Evolutionary conservation across 2,329 filamentous ascomycete genomes (phyloP).

Genomic region (Xylariaceae sp.): DNA sequence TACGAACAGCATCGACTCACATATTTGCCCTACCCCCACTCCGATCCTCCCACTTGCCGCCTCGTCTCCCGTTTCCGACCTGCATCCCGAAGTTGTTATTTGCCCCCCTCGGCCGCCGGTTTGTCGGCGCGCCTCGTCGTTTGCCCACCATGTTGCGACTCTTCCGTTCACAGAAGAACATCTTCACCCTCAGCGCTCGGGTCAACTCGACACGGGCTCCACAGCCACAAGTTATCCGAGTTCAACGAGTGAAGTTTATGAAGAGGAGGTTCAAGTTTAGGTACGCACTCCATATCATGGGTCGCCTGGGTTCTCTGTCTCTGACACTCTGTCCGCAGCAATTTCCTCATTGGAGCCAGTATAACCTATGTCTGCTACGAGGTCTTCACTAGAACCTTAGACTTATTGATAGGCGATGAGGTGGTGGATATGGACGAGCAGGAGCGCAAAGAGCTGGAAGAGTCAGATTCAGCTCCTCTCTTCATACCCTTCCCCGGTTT

Average conservation of each 20-base stretch:
- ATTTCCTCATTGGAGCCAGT: slow-evolving; percentile 31
- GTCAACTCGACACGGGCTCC: slow-evolving; percentile 12
- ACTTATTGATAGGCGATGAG: slow-evolving; percentile 39
- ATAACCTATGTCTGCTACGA: slow-evolving; percentile 36
- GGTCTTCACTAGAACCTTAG: slow-evolving; percentile 40
- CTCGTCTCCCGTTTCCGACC: not conserved
- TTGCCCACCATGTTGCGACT: slow-evolving; percentile 29
- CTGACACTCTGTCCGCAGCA: slow-evolving; percentile 12
- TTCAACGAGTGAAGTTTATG: slow-evolving; percentile 29
- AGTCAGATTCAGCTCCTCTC: slow-evolving; percentile 41
- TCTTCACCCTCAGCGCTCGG: slow-evolving; percentile 21
- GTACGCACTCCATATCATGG: slow-evolving; percentile 14
- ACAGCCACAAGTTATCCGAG: slow-evolving; percentile 21
- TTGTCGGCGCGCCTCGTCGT: slow-evolving; percentile 23
- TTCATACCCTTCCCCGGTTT: slow-evolving; percentile 62
- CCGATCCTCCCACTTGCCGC: not conserved
- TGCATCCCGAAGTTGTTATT: slow-evolving; percentile 3
- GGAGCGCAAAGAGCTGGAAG: slow-evolving; percentile 38
- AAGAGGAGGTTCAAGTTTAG: slow-evolving; percentile 25
- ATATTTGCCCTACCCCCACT: not conserved
- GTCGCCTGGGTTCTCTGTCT: not conserved
- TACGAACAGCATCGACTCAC: not conserved
- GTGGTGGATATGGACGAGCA: slow-evolving; percentile 40
- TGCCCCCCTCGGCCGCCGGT: slow-evolving; percentile 22
- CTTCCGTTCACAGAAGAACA: slow-evolving; percentile 23